Conservation (phyloP, 768 basidiomycete species). For the Leccinum subgranulosum region DNA sequence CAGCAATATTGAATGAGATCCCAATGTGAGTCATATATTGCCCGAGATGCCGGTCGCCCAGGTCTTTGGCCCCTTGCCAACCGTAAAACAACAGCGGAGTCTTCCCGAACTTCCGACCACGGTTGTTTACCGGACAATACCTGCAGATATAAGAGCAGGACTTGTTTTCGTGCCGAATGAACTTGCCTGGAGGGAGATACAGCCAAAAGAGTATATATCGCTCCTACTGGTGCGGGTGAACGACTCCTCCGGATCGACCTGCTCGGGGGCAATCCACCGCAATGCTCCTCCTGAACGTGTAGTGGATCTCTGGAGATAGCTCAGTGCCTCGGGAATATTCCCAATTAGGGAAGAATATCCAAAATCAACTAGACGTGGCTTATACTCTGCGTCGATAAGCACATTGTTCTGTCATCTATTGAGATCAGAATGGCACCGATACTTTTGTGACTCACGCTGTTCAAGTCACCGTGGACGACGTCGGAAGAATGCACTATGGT, state of each 20-base stretch:
- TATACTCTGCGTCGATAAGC: neutral
- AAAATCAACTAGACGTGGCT: too few species aligned
- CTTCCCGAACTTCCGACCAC: neutral
- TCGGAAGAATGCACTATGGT: too few species aligned
- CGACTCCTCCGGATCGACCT: neutral
- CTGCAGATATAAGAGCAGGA: neutral
- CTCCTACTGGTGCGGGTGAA: neutral
- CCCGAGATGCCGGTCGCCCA: neutral
- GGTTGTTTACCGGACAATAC: neutral
- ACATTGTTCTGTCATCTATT: neutral
- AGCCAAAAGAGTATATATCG: neutral
- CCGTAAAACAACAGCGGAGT: neutral
- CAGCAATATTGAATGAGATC: neutral
- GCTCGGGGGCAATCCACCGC: neutral
- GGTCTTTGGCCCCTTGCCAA: neutral
- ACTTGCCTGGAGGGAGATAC: neutral
- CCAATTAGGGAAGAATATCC: neutral
- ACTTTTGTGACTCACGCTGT: neutral
- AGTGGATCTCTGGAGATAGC: neutral
- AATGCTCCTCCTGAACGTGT: neutral
- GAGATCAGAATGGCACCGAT: neutral
- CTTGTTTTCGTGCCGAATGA: neutral
- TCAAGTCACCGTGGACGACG: neutral
- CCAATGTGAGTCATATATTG: too few species aligned
- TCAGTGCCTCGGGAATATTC: neutral